Evolutionary conservation across 1,284 basidiomycete species (phyloP), one percentile per base, ranked within the genome.

Genomic region (Fomitopsis palustris): DNA sequence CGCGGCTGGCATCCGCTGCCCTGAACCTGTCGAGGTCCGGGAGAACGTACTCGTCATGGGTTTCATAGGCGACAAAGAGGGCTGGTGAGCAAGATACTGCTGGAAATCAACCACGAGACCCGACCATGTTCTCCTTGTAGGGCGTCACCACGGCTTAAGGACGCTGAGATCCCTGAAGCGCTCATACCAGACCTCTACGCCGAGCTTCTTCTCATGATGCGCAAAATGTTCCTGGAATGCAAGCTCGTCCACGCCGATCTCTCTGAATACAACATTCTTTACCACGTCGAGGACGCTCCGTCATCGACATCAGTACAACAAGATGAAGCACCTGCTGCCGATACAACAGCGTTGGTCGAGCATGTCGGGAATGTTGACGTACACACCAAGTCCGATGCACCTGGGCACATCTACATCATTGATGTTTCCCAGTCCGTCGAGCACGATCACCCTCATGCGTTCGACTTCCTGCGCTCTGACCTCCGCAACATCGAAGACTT

Each of bases 351-450:
- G 33, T 9, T 5, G 14, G 31, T 25, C 6, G 45, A 54, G 47
- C n/a, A 59, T 52, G 23, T 25, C 8, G 29, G 53, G 2, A 51
- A 42, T 17, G 58, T 45, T 23, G 17, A 57, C 17, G 35, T 55
- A 23, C n/a, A n/a, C n/a, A 53, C 54, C n/a, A 14, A 52, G 14
- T 57, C 61, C 16, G 37, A 4, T 7, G n/a, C 16, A 10, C 65
- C 56, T 25, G 77, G 74, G 2, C 93, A 96, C 70, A 81, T 98
- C 16, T 96, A 86, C 77, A 92, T 99, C 69, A 99, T 99, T 75
- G 97, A 99, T 72, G 97, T 99, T 61, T 97, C 95, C 2, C 97
- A 99, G 75, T 95, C 93, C 57, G 96, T 99, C 43, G 97, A 99
- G 70, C 96, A 98, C 69, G 96, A 99, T 74, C 97, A 99, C 70